Conservation (phyloP, 176 grass and related monocot species). For the Cenchrus americanus region DNA sequence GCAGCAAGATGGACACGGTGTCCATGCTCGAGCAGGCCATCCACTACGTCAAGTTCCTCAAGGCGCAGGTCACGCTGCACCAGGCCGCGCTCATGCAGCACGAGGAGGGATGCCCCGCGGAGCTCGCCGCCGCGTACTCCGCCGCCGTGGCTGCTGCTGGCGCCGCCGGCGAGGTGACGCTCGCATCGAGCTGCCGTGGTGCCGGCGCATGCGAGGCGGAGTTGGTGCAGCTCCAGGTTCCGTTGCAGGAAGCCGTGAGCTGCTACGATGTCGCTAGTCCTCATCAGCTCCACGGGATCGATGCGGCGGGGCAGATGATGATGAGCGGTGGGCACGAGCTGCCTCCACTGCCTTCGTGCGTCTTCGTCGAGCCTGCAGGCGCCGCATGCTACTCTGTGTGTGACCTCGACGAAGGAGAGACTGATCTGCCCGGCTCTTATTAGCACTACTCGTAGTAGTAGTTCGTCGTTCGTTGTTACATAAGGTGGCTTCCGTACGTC, state of each 20-base stretch:
- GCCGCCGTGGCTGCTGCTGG: not conserved
- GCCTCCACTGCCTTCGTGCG: slow-evolving; percentile 57
- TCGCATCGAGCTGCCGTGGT: not conserved
- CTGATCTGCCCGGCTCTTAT: slow-evolving; percentile 45
- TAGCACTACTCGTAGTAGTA: not conserved
- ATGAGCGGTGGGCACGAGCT: slow-evolving; percentile 49
- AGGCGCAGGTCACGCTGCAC: slow-evolving; percentile 82
- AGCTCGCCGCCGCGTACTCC: slow-evolving; percentile 9
- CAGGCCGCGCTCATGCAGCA: slow-evolving; percentile 65
- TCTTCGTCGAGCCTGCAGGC: slow-evolving; percentile 38
- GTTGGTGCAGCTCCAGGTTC: slow-evolving; percentile 18
- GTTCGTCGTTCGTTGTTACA: not conserved
- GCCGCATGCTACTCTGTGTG: slow-evolving; percentile 46
- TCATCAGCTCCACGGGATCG: slow-evolving; percentile 28
- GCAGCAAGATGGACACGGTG: slow-evolving; percentile 98
- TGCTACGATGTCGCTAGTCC: not conserved
- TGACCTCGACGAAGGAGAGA: slow-evolving; percentile 39
- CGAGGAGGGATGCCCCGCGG: slow-evolving; percentile 44
- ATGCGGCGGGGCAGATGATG: slow-evolving; percentile 34
- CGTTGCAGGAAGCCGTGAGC: slow-evolving; percentile 26
- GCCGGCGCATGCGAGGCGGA: not conserved
- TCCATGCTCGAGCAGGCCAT: slow-evolving; percentile 98
- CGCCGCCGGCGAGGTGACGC: not conserved
- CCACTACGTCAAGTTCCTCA: slow-evolving; percentile 98
- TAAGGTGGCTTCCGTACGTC: slow-evolving; percentile 3